Conservation (phyloP, 2,329 filamentous ascomycete genomes). For the Ophiosphaerella narmari region DNA sequence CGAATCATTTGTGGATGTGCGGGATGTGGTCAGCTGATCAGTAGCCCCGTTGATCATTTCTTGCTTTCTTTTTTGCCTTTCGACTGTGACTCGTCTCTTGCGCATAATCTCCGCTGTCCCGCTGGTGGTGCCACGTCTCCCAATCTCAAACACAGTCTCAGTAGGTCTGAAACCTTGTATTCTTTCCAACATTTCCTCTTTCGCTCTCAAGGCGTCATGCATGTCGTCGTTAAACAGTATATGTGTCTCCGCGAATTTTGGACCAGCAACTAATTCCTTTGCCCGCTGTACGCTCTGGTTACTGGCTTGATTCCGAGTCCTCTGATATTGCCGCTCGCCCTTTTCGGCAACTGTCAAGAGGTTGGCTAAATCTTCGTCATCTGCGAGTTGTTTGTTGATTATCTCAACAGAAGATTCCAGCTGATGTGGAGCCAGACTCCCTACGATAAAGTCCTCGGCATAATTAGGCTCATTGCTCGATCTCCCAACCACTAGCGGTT, state of each 20-base stretch:
- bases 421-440: slow-evolving; percentile 71
- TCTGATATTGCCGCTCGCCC: slow-evolving; percentile 90
- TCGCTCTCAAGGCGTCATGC: slow-evolving; percentile 67
- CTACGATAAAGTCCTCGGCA: slow-evolving; percentile 82
- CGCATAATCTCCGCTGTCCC: slow-evolving; percentile 79
- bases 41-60: slow-evolving; percentile 45
- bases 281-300: slow-evolving; percentile 86
- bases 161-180: slow-evolving; percentile 87
- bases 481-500: slow-evolving; percentile 76
- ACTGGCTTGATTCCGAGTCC: slow-evolving; percentile 87
- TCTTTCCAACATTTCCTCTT: slow-evolving; percentile 83
- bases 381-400: slow-evolving; percentile 76
- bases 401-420: slow-evolving; percentile 81
- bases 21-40: slow-evolving; percentile 10
- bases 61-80: slow-evolving; percentile 56
- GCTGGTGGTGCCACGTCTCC: slow-evolving; percentile 65
- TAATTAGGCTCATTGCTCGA: slow-evolving; percentile 67
- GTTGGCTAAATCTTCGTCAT: slow-evolving; percentile 72
- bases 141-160: slow-evolving; percentile 97
- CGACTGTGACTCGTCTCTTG: slow-evolving; percentile 71
- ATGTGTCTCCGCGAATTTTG: slow-evolving; percentile 75
- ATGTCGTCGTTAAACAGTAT: slow-evolving; percentile 70
- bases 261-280: slow-evolving; percentile 73
- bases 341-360: slow-evolving; percentile 78
- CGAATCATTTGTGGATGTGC: slow-evolving; percentile 9